phyloP scores from a whole-genome alignment of 345 rosid genomes.

The Punica granatum region DNA sequence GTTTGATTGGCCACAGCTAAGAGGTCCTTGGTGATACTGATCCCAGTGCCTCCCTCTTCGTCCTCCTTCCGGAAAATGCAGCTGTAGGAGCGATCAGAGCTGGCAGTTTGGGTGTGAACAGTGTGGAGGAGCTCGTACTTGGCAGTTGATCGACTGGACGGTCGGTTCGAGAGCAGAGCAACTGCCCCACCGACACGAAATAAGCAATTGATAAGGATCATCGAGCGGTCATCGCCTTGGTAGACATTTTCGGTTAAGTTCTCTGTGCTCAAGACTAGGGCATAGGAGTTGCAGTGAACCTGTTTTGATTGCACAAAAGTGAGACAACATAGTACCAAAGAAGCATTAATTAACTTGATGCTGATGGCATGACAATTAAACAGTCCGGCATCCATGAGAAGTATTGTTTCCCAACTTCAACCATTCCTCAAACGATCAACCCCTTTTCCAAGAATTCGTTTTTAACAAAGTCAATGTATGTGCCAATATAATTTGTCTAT shows the following conservation, averaged over 20 bases:
- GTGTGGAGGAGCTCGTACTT: conserved; percentile 15
- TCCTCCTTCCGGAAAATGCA: conserved; percentile 22
- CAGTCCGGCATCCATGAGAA: no score
- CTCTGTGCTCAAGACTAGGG: conserved; percentile 27
- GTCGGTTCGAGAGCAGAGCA: conserved; percentile 22
- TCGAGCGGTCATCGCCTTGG: conserved; percentile 17
- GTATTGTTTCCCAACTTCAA: no score
- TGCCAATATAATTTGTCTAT: no score
- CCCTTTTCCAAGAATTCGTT: no score
- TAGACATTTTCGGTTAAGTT: conserved; percentile 17
- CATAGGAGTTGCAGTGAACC: conserved; percentile 14
- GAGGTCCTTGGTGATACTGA: conserved; percentile 16
- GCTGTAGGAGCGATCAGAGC: conserved; percentile 17
- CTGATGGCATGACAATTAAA: no score
- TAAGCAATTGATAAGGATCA: no score
- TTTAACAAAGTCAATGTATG: no score
- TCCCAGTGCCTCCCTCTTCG: conserved; percentile 10
- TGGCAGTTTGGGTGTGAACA: conserved; percentile 19
- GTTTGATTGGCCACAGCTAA: conserved; percentile 17
- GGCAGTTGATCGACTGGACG: conserved; percentile 6
- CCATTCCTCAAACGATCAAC: no score
- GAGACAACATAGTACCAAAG: no score
- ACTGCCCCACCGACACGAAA: no score
- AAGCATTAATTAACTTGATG: no score
- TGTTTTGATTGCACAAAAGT: no score